A percentile compares a stretch with the other conserved stretches of the same genome.
These are phyloP conservation scores for Funneliformis geosporum DNA, from an alignment of 192 early-diverging fungal species.

Conservation along the genomic window DNA sequence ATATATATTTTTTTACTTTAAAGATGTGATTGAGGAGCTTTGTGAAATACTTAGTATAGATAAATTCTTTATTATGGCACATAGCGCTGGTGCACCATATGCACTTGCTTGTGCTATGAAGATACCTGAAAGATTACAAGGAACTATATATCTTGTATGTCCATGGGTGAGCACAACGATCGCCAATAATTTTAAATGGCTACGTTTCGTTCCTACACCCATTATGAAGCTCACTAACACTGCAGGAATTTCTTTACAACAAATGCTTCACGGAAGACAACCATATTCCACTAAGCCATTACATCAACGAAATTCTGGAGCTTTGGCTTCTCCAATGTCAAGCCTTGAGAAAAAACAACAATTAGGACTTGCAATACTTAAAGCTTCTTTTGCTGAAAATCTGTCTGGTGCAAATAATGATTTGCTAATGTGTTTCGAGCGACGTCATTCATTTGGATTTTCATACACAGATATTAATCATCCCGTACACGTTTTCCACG, in stretches of 20 bases:
- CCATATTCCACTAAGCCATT: constrained; percentile 40
- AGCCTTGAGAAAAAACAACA: constrained; percentile 43
- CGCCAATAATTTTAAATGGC: constrained; percentile 48
- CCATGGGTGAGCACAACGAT: constrained; percentile 47
- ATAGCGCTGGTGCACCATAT: constrained; percentile 47
- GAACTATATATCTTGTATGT: constrained; percentile 47
- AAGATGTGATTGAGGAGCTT: constrained; percentile 46
- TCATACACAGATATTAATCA: constrained; percentile 46
- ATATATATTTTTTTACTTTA: not conserved
- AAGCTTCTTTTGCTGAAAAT: constrained; percentile 44
- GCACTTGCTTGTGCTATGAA: constrained; percentile 46
- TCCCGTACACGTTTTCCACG: constrained; percentile 48
- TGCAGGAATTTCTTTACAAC: constrained; percentile 33
- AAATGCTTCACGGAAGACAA: constrained; percentile 14
- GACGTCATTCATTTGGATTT: constrained; percentile 45
- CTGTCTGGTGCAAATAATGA: constrained; percentile 46
- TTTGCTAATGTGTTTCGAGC: constrained; percentile 44
- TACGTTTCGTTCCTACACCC: constrained; percentile 43
- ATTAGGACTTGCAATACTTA: constrained; percentile 41
- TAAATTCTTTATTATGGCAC: constrained; percentile 49
- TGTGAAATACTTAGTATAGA: constrained; percentile 46
- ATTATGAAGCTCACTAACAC: constrained; percentile 42
- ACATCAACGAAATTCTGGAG: constrained; percentile 40
- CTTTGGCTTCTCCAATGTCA: constrained; percentile 39
- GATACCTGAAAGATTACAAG: constrained; percentile 40